Percentiles rank a stretch among this genome's conserved stretches.
Evolutionary conservation across 768 basidiomycete genomes (phyloP).

Genomic region (Sistotremastrum niveocremeum): DNA sequence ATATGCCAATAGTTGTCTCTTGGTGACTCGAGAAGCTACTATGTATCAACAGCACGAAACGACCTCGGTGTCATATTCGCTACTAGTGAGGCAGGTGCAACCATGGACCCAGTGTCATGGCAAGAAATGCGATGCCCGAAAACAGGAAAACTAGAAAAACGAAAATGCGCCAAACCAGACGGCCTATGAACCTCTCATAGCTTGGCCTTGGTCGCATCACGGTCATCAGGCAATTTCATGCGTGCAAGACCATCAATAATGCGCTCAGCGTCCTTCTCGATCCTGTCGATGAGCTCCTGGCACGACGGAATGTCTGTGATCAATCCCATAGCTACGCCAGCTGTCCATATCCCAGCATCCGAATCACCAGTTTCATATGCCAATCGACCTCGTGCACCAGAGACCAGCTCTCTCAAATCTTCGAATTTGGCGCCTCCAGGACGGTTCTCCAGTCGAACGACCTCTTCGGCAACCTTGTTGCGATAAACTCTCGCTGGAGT

Average conservation of each 20-base stretch:
- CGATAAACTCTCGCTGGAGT: slow-evolving; percentile 58
- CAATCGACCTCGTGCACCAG: slow-evolving; percentile 50
- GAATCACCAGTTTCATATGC: slow-evolving; percentile 79
- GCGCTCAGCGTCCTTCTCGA: slow-evolving; percentile 67
- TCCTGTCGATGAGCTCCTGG: slow-evolving; percentile 46
- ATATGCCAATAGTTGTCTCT: slow-evolving; percentile 55
- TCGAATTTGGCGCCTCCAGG: slow-evolving; percentile 83
- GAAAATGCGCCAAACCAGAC: slow-evolving; percentile 73
- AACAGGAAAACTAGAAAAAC: slow-evolving; percentile 64
- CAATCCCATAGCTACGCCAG: slow-evolving; percentile 50
- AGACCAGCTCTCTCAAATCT: slow-evolving; percentile 66
- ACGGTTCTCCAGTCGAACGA: slow-evolving; percentile 68
- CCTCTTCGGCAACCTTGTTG: slow-evolving; percentile 72
- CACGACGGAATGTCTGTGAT: slow-evolving; percentile 82
- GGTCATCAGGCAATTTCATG: slow-evolving; percentile 5
- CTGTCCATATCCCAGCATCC: slow-evolving; percentile 80
- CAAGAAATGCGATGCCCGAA: slow-evolving; percentile 82
- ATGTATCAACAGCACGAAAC: slow-evolving; percentile 81
- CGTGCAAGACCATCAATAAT: slow-evolving; percentile 38
- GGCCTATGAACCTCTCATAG: slow-evolving; percentile 1
- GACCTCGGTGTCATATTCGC: slow-evolving; percentile 88
- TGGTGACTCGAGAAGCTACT: slow-evolving; percentile 85
- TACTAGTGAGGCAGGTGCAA: slow-evolving; percentile 72
- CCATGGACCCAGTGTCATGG: slow-evolving; percentile 81
- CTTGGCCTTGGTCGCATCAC: slow-evolving; percentile 5